Base-by-base conservation (phyloP, 345 rosid species). In the Gossypium rotundifolium region DNA sequence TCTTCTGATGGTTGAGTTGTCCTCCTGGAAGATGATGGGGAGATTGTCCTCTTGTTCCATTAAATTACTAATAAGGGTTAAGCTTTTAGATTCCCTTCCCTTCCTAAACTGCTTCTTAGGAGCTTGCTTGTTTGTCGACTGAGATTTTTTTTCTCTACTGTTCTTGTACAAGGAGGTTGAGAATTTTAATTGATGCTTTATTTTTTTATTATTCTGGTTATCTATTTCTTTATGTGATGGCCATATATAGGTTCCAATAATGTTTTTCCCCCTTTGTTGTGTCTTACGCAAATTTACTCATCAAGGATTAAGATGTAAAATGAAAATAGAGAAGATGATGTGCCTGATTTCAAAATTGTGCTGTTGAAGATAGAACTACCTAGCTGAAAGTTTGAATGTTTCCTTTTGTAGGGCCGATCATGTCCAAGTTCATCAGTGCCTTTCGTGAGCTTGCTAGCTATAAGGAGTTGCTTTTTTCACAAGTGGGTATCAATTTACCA, bases 381-480 rank as follows among this genome's bases (percentile, higher is more conserved):
- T 18, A 38, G 22, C 16, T 52, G 52, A 59, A 20, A 46, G 54
- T 62, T 65, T 79, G 27, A 51, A 76, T 70, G 54, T 42, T 78
- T 75, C 76, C 18, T 75, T 82, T 77, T 75, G 59, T 81, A 93
- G 97, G 98, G 61, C 98, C 94, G 13, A 88, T 93, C 59, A 81
- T 93, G 66, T 84, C 93, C 51, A 91, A 87, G 84, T 91, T 93
- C 71, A 55, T 91, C 75, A 85, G 81, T 78, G 86, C 89, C 42
- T 85, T 93, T 81, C 93, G 87, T 25, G 98, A 93, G 86, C 82
- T 93, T 81, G 87, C 91, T 74, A 79, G 92, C 54, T 87, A 85
- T 74, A 91, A 93, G 73, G 96, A 93, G 87, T 87, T 93, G 77
- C 90, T 93, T 73, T 87, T 86, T 66, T 88, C 98, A 75, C 94